Percentiles rank a stretch among this genome's conserved stretches.
Conservation (phyloP, 2,329 filamentous ascomycete genomes). For the Metarhizium rileyi region DNA sequence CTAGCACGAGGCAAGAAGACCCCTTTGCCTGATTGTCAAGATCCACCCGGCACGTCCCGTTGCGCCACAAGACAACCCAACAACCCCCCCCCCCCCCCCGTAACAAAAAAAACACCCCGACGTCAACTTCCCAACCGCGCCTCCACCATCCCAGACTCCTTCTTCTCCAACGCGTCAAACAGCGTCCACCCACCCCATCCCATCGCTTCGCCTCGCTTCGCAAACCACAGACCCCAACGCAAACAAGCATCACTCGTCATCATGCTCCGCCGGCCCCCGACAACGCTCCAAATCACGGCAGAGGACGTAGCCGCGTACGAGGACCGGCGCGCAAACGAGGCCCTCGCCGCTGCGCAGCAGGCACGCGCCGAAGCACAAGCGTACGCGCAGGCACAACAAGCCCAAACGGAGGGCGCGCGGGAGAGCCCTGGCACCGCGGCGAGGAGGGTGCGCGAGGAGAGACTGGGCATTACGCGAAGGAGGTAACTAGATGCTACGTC, state of each 20-base stretch:
- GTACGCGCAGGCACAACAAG: neutral
- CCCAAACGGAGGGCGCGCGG: constrained; percentile 10
- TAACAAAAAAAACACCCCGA: neutral
- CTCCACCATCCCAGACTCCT: neutral
- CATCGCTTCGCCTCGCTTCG: too few relatives aligned
- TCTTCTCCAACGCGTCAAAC: neutral
- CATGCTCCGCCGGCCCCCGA: constrained; percentile 60
- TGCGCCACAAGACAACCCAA: neutral
- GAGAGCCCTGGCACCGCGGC: constrained; percentile 6
- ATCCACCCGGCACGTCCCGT: neutral
- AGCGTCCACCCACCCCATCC: neutral
- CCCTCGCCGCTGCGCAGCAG: constrained; percentile 22
- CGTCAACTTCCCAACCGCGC: neutral
- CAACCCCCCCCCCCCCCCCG: neutral
- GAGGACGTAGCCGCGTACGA: constrained; percentile 65
- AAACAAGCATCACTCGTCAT: too few relatives aligned
- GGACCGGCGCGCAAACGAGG: constrained; percentile 43
- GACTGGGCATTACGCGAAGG: constrained; percentile 25
- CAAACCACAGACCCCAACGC: too few relatives aligned
- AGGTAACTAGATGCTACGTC: neutral
- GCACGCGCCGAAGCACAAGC: constrained; percentile 3
- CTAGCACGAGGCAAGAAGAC: too few relatives aligned
- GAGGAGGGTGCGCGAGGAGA: constrained; percentile 26
- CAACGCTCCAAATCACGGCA: constrained; percentile 56
- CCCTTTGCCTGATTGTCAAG: too few relatives aligned